phyloP scores from a whole-genome alignment of 768 basidiomycete genomes.

The Tephrocybe sp. region DNA sequence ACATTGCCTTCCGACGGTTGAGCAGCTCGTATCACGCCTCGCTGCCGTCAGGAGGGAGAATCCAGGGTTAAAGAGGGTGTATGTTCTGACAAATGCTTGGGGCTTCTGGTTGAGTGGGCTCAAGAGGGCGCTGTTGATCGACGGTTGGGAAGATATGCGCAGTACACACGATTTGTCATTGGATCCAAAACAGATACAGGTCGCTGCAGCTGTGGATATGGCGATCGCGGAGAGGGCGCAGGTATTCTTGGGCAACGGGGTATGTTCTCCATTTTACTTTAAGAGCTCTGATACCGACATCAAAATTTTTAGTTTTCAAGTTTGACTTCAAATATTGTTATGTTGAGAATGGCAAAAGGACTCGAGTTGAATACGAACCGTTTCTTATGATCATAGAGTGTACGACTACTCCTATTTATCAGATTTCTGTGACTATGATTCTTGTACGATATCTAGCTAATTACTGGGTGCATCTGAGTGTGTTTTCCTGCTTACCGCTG shows the following conservation, averaged over 20 bases:
- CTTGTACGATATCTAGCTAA: slow-evolving; percentile 1
- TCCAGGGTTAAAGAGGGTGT: slow-evolving; percentile 23
- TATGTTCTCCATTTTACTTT: slow-evolving; percentile 26
- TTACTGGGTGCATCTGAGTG: background rate
- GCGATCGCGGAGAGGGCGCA: slow-evolving; percentile 54
- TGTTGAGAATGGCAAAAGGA: slow-evolving; percentile 44
- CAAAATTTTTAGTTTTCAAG: slow-evolving; percentile 40
- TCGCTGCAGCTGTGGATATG: slow-evolving; percentile 59
- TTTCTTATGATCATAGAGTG: slow-evolving; percentile 31
- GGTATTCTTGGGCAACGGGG: slow-evolving; percentile 62
- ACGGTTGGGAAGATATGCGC: slow-evolving; percentile 50
- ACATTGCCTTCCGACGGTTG: slow-evolving; percentile 36
- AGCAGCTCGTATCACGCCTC: slow-evolving; percentile 35
- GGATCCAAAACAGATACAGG: slow-evolving; percentile 42
- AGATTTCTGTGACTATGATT: slow-evolving; percentile 1
- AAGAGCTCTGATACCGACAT: background rate
- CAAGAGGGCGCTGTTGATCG: slow-evolving; percentile 31
- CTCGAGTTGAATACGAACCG: slow-evolving; percentile 34
- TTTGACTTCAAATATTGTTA: slow-evolving; percentile 46
- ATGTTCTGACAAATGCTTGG: slow-evolving; percentile 51
- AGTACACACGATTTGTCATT: slow-evolving; percentile 40
- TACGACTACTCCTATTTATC: slow-evolving; percentile 1
- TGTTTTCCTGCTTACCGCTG: background rate
- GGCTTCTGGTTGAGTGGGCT: slow-evolving; percentile 39
- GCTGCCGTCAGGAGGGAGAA: slow-evolving; percentile 25